These are phyloP conservation scores for Penicillium verhagenii DNA, from an alignment of 495 filamentous ascomycete genomes.

Conservation along the genomic window DNA sequence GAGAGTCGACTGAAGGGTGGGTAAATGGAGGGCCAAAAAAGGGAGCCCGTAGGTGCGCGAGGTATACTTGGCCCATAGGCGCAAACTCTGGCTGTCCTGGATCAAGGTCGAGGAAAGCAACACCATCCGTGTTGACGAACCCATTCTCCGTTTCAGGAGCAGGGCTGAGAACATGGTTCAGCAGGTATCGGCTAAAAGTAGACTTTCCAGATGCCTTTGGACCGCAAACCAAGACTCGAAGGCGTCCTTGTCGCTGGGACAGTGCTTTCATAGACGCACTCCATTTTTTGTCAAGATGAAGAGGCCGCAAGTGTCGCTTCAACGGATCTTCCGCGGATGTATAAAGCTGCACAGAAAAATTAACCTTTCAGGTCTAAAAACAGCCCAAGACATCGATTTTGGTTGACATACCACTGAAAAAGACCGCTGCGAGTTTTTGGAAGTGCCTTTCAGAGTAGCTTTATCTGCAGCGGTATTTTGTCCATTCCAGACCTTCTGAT, in stretches of 20 bases:
- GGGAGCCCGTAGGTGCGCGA: slow-evolving; percentile 60
- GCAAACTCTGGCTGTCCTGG: slow-evolving; percentile 82
- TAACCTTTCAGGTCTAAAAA: slow-evolving; percentile 1
- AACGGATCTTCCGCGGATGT: slow-evolving; percentile 48
- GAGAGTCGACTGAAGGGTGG: slow-evolving; percentile 53
- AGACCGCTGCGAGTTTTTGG: slow-evolving; percentile 28
- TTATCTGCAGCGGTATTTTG: slow-evolving; percentile 39
- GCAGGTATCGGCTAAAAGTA: slow-evolving; percentile 73
- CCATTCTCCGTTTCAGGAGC: slow-evolving; percentile 34
- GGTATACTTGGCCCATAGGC: slow-evolving; percentile 72
- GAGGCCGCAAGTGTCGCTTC: slow-evolving; percentile 54
- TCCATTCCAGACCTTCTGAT: slow-evolving; percentile 73
- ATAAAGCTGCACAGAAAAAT: slow-evolving; percentile 38
- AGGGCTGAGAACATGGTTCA: slow-evolving; percentile 68
- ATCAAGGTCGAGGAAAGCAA: slow-evolving; percentile 77
- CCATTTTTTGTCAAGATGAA: slow-evolving; percentile 68
- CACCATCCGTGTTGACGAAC: slow-evolving; percentile 38
- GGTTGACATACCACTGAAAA: slow-evolving; percentile 44
- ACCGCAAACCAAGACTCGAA: slow-evolving; percentile 64
- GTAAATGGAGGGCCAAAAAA: slow-evolving; percentile 75
- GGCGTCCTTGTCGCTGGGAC: slow-evolving; percentile 34
- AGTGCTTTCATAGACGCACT: slow-evolving; percentile 41
- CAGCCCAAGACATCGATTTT: not conserved
- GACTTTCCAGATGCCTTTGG: slow-evolving; percentile 87
- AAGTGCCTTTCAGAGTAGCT: slow-evolving; percentile 29